Conservation (phyloP, 441 rosid genomes). For the Raphanus hybrid region DNA sequence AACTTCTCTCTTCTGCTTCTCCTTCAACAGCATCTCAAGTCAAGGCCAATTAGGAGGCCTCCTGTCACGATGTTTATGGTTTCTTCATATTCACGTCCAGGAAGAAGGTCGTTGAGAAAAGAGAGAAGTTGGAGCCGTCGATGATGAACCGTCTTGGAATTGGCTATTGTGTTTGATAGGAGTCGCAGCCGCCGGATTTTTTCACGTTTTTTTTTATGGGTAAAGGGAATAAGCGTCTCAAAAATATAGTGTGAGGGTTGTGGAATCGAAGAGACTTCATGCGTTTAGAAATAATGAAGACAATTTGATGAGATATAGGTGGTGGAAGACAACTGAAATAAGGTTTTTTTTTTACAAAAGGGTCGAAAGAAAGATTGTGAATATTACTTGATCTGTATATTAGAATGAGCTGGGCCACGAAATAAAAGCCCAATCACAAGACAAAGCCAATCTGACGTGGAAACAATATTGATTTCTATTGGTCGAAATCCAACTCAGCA, state of each 20-base stretch:
- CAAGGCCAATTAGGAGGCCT: neutral
- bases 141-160: neutral
- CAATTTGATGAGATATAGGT: neutral
- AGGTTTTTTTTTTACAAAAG: no score
- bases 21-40: neutral
- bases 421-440: no score
- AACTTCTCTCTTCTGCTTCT: neutral
- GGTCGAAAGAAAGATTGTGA: no score
- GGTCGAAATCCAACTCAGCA: no score
- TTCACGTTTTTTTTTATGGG: no score
- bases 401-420: no score
- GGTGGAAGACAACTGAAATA: neutral
- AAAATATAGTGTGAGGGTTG: no score
- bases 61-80: neutral
- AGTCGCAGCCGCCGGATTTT: neutral
- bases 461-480: no score
- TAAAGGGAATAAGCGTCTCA: no score
- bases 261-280: neutral
- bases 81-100: neutral
- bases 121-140: neutral
- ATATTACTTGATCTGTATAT: no score
- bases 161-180: neutral
- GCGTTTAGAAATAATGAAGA: neutral
- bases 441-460: no score
- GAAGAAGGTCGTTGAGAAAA: neutral